Conservation (phyloP, 495 filamentous ascomycete genomes). For the Talaromyces adpressus region DNA sequence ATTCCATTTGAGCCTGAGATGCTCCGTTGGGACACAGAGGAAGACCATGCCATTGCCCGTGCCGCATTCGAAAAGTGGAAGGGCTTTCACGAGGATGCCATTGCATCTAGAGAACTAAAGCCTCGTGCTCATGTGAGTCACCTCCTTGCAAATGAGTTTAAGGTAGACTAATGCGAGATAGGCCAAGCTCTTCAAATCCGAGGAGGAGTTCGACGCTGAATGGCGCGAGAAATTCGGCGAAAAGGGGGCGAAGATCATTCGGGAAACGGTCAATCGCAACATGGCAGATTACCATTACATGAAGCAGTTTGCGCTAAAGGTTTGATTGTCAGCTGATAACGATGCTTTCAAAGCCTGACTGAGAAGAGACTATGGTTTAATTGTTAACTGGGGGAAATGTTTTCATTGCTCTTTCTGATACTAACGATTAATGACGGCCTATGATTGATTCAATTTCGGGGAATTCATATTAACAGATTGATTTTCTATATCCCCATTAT, state of each 20-base stretch:
- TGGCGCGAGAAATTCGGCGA: slow-evolving; percentile 81
- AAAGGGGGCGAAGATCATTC: slow-evolving; percentile 67
- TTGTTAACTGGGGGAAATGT: background rate
- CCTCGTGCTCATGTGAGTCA: slow-evolving; percentile 64
- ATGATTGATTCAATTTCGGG: background rate
- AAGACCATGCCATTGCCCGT: slow-evolving; percentile 54
- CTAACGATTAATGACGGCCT: background rate
- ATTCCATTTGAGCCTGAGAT: slow-evolving; percentile 64
- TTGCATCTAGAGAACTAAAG: slow-evolving; percentile 66
- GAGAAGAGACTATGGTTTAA: background rate
- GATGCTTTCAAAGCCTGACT: background rate
- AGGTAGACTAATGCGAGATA: slow-evolving; percentile 15
- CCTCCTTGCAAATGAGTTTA: background rate
- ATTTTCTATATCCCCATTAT: background rate
- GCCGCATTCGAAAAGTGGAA: slow-evolving; percentile 90
- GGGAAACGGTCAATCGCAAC: slow-evolving; percentile 69
- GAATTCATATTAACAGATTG: background rate
- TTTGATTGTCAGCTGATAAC: slow-evolving; percentile 20
- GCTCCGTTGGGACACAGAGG: slow-evolving; percentile 74
- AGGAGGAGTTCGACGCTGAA: slow-evolving; percentile 65
- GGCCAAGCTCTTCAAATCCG: slow-evolving; percentile 52
- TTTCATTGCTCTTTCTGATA: background rate
- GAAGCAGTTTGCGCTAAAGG: slow-evolving; percentile 77
- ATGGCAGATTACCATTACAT: slow-evolving; percentile 84
- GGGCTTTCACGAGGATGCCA: slow-evolving; percentile 92